Evolutionary conservation across 257 asterid genomes (phyloP), one percentile per base, ranked within the genome.

Genomic region (Galeopsis tetrahit): DNA sequence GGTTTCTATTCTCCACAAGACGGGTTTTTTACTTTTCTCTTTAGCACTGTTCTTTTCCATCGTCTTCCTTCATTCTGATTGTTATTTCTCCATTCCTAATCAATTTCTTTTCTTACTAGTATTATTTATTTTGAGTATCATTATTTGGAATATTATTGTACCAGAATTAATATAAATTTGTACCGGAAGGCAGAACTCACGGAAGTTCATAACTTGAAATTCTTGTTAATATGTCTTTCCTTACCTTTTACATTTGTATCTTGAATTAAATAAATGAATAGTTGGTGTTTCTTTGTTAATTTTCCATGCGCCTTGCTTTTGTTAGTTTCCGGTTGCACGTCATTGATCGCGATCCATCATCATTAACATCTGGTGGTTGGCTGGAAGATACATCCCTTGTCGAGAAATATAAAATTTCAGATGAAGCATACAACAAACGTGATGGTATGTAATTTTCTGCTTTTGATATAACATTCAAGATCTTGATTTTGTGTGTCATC

Each of bases 301-400:
- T 49, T 65, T 57, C 9, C 7, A 53, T 34, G 8, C 62, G 15
- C 60, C 62, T 71, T 66, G 21, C 33, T 62, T 75, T 15, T 78
- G 69, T 84, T 62, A 94, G 97, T 71, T 91, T 81, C 66, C 90
- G 91, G 80, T 72, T 94, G 68, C 99, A 94, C 66, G 80, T 91
- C 53, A 81, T 85, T 78, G 99, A 91, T 82, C 89, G 83, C 14
- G 99, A 94, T 81, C 97, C 99, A 73, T 85, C 93, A 61, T 94
- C 99, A 10, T 83, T 94, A 52, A 88, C 97, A 43, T 87, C 97
- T 75, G 99, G 99, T 58, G 97, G 99, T 84, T 94, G 99, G 99
- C 83, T 94, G 76, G 99, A 94, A 63, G 95, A 94, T 68, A 89
- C 97, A 44, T 91, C 99, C 63, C 94, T 89, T 40, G 99, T 91